Percentiles rank a stretch among this genome's conserved stretches.
These are phyloP conservation scores for Skeletonema grethae DNA, from an alignment of 108 stramenopile species.

Conservation along the genomic window DNA sequence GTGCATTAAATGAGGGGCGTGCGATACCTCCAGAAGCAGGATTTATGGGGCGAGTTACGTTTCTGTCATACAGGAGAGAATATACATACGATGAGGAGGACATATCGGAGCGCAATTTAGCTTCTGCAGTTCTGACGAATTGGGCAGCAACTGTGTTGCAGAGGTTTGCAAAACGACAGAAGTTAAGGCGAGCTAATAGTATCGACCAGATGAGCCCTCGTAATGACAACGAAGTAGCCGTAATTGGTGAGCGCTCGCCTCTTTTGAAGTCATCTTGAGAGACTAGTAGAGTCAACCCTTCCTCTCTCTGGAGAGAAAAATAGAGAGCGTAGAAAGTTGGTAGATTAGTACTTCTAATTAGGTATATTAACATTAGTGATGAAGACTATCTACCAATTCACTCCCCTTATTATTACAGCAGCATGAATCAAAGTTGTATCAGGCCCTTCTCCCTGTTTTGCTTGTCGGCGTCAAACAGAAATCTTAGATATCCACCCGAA, in stretches of 20 bases:
- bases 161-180: constrained; percentile 29
- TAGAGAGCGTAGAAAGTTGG: too few relatives aligned
- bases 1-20: constrained; percentile 36
- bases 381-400: background rate
- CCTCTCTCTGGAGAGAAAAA: too few relatives aligned
- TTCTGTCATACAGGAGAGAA: constrained; percentile 61
- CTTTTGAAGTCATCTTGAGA: background rate
- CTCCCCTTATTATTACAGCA: background rate
- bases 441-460: constrained; percentile 48
- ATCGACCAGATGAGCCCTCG: background rate
- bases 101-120: constrained; percentile 50
- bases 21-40: constrained; percentile 52
- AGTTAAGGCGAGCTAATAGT: constrained; percentile 7
- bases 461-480: constrained; percentile 61
- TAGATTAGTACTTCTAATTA: background rate
- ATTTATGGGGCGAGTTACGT: constrained; percentile 65
- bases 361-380: background rate
- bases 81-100: constrained; percentile 65
- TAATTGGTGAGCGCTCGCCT: background rate
- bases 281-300: background rate
- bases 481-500: constrained; percentile 52
- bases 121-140: constrained; percentile 42
- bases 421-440: background rate
- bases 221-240: background rate
- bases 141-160: constrained; percentile 57